phyloP scores from a whole-genome alignment of 1,284 basidiomycete genomes.

The Ustilago vetiveriae region DNA sequence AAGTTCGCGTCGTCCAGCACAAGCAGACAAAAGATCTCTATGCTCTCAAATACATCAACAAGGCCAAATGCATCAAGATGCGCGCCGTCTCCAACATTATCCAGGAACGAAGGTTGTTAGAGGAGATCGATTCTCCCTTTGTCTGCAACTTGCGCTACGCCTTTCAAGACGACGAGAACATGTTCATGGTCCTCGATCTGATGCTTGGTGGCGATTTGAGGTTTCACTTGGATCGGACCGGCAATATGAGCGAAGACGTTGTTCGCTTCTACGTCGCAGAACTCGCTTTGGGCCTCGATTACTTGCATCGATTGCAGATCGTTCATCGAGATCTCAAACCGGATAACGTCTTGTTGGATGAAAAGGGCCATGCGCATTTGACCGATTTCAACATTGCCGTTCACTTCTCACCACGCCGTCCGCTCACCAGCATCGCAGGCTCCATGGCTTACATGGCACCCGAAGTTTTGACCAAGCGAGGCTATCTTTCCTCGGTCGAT shows the following conservation, averaged over 20 bases:
- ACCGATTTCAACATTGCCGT: slow-evolving; percentile 99
- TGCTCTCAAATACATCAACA: slow-evolving; percentile 99
- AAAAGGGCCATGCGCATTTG: slow-evolving; percentile 89
- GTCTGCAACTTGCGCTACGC: slow-evolving; percentile 94
- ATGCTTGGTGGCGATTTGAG: slow-evolving; percentile 95
- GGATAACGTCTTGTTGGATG: slow-evolving; percentile 93
- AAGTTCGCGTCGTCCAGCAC: slow-evolving; percentile 98
- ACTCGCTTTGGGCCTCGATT: slow-evolving; percentile 82
- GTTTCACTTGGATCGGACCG: slow-evolving; percentile 87
- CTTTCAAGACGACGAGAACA: slow-evolving; percentile 97
- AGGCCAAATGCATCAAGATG: slow-evolving; percentile 94
- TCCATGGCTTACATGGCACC: slow-evolving; percentile 95
- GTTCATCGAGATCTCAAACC: slow-evolving; percentile 87
- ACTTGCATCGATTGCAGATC: slow-evolving; percentile 89
- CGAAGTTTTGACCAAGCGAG: slow-evolving; percentile 62
- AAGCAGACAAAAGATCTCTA: slow-evolving; percentile 89
- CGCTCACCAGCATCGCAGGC: slow-evolving; percentile 83
- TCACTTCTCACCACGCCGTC: slow-evolving; percentile 85
- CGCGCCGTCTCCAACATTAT: slow-evolving; percentile 96
- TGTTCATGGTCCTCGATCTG: slow-evolving; percentile 95
- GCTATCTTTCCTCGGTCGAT: slow-evolving; percentile 58
- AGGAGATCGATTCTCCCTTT: slow-evolving; percentile 90
- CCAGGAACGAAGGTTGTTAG: slow-evolving; percentile 72
- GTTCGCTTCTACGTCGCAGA: slow-evolving; percentile 92
- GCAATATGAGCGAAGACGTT: slow-evolving; percentile 78